These are phyloP conservation scores for Nidula niveotomentosa DNA, from an alignment of 1,284 basidiomycete species.

Conservation along the genomic window DNA sequence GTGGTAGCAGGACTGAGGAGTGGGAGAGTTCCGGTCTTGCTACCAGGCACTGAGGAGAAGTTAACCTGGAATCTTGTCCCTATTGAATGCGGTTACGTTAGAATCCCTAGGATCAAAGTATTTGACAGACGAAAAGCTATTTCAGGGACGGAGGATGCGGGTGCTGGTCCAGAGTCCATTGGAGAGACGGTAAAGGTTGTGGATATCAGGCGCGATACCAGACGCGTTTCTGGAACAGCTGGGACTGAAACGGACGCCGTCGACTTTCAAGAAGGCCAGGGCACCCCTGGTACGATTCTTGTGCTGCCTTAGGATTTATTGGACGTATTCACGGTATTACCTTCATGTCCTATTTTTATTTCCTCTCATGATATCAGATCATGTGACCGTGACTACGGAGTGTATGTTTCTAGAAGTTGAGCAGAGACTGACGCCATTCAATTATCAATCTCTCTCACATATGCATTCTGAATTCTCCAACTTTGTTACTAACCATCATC, in stretches of 20 bases:
- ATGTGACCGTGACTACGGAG: too few species aligned
- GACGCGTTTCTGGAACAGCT: slow-evolving; percentile 15
- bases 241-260: slow-evolving; percentile 9
- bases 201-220: slow-evolving; percentile 45
- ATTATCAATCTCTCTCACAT: too few species aligned
- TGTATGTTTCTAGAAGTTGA: too few species aligned
- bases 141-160: slow-evolving; percentile 18
- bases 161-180: slow-evolving; percentile 11
- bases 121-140: slow-evolving; percentile 47
- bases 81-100: slow-evolving; percentile 67
- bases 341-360: too few species aligned
- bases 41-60: slow-evolving; percentile 67
- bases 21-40: slow-evolving; percentile 61
- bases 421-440: too few species aligned
- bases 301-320: slow-evolving; percentile 20
- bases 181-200: slow-evolving; percentile 49
- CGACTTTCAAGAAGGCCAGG: background rate
- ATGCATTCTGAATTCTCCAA: too few species aligned
- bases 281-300: slow-evolving; percentile 23
- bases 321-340: too few species aligned
- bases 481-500: background rate
- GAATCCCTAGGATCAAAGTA: slow-evolving; percentile 57
- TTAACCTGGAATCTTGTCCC: slow-evolving; percentile 69
- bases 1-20: slow-evolving; percentile 70
- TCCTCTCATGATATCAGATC: too few species aligned